Conservation (phyloP, 1,284 basidiomycete species). For the Cryptococcus sp. region DNA sequence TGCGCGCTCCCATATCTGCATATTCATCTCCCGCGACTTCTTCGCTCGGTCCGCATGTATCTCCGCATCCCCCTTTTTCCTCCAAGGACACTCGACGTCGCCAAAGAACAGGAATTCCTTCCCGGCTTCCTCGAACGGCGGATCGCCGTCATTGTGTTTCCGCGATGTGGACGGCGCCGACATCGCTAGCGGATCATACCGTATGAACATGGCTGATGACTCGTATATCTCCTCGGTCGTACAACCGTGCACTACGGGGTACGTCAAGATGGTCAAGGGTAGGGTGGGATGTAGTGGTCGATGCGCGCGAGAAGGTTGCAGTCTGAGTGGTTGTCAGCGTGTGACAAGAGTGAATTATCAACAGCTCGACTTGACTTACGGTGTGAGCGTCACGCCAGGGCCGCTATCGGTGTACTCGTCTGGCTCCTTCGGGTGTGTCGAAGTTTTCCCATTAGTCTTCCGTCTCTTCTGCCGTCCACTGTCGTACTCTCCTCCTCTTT, state of each 20-base stretch:
- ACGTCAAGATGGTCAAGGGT: slow-evolving; percentile 41
- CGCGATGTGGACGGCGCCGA: neutral
- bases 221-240: slow-evolving; percentile 46
- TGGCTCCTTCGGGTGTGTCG: slow-evolving; percentile 7
- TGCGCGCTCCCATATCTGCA: slow-evolving; percentile 46
- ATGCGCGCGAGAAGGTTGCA: slow-evolving; percentile 19
- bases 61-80: slow-evolving; percentile 23
- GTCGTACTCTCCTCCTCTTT: slow-evolving; percentile 2
- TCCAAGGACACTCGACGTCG: slow-evolving; percentile 43
- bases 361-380: slow-evolving; percentile 29
- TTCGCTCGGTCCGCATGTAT: slow-evolving; percentile 18
- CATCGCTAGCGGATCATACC: slow-evolving; percentile 32
- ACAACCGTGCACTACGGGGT: slow-evolving; percentile 48
- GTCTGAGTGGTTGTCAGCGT: neutral
- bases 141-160: neutral
- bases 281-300: slow-evolving; percentile 35
- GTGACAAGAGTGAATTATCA: slow-evolving; percentile 6
- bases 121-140: slow-evolving; percentile 4
- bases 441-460: neutral
- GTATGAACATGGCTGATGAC: slow-evolving; percentile 51
- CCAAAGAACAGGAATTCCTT: slow-evolving; percentile 53
- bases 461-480: slow-evolving; percentile 10
- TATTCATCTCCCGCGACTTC: slow-evolving; percentile 28
- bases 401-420: slow-evolving; percentile 15
- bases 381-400: slow-evolving; percentile 33